A percentile compares a stretch with the other conserved stretches of the same genome.
phyloP scores from a whole-genome alignment of 495 filamentous ascomycete genomes.

The Neohortaea acidophila region DNA sequence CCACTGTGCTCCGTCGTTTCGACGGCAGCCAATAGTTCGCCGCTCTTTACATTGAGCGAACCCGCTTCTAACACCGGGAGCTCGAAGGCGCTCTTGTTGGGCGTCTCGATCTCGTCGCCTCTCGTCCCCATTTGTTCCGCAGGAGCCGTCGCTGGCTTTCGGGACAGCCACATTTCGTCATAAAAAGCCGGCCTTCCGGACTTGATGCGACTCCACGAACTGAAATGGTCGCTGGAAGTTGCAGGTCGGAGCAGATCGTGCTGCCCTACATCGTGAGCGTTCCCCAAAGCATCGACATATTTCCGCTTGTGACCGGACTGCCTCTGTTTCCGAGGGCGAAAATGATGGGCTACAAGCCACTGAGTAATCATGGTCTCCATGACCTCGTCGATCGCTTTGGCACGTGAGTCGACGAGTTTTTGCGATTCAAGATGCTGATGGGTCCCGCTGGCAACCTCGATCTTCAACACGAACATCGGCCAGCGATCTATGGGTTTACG shows the following conservation, averaged over 20 bases:
- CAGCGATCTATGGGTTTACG: slow-evolving; percentile 60
- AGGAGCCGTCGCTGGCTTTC: slow-evolving; percentile 3
- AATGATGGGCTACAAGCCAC: slow-evolving; percentile 27
- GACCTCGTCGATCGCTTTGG: slow-evolving; percentile 28
- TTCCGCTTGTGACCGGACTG: slow-evolving; percentile 4
- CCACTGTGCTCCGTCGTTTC: too few relatives aligned
- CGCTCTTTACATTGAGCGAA: too few relatives aligned
- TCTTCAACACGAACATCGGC: slow-evolving; percentile 80
- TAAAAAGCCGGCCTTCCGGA: slow-evolving; percentile 30
- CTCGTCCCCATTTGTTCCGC: slow-evolving; percentile 5
- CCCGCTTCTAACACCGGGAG: slow-evolving; percentile 3
- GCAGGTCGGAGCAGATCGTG: not conserved
- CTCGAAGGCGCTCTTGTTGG: not conserved
- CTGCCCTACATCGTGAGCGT: not conserved
- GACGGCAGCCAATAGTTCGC: too few relatives aligned
- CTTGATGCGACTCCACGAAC: slow-evolving; percentile 55
- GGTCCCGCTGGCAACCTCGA: slow-evolving; percentile 37
- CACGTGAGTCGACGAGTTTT: slow-evolving; percentile 25
- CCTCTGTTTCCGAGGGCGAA: slow-evolving; percentile 19
- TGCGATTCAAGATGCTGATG: too few relatives aligned
- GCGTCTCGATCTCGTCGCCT: not conserved
- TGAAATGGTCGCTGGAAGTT: slow-evolving; percentile 29
- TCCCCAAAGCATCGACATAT: not conserved
- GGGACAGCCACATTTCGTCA: slow-evolving; percentile 10
- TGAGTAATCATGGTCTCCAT: slow-evolving; percentile 23